phyloP scores from a whole-genome alignment of 106 monocot species.

The Ottelia alismoides region DNA sequence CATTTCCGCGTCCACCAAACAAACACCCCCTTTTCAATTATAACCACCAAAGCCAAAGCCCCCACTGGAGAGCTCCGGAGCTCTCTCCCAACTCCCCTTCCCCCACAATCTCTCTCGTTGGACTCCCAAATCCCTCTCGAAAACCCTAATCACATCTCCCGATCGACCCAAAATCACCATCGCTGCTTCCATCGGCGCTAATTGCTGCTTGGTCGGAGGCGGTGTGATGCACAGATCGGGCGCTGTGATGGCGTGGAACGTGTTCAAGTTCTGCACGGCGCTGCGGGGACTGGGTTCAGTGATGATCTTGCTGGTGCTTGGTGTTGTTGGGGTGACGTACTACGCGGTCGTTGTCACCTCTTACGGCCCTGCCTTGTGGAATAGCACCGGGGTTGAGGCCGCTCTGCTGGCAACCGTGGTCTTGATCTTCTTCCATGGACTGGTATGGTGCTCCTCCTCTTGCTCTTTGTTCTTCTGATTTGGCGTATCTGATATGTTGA shows the following conservation, averaged over 20 bases:
- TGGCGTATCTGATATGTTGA: no score
- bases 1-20: no score
- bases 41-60: no score
- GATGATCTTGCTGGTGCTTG: constrained; percentile 89
- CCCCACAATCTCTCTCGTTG: no score
- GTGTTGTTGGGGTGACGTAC: constrained; percentile 75
- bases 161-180: no score
- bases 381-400: constrained; percentile 22
- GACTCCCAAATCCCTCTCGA: no score
- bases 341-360: constrained; percentile 85
- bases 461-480: neutral
- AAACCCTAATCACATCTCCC: no score
- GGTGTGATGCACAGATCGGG: constrained; percentile 78
- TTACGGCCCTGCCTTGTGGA: constrained; percentile 61
- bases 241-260: constrained; percentile 94
- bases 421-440: constrained; percentile 57
- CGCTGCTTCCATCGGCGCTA: no score
- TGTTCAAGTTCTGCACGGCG: constrained; percentile 92
- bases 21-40: no score
- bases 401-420: constrained; percentile 35
- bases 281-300: constrained; percentile 86
- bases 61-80: no score
- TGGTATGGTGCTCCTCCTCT: constrained; percentile 31
- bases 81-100: no score
- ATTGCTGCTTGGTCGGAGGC: no score